Evolutionary conservation across 805 yeast genomes (phyloP), one percentile per base, ranked within the genome.

Genomic region (Schizosaccharomyces japonicus): DNA sequence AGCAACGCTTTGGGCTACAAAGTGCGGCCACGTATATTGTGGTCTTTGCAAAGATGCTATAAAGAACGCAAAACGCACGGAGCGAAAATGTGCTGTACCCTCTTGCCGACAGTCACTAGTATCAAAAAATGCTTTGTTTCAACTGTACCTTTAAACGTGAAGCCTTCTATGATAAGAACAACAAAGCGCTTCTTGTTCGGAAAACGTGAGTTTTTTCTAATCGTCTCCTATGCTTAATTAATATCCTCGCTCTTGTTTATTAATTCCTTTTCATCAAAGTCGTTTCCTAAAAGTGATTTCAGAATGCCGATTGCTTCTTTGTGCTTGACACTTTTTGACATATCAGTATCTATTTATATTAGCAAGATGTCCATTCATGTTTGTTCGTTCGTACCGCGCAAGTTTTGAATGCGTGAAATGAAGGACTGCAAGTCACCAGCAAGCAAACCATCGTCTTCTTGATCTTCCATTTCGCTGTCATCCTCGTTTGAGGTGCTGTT

Each of bases 21-120:
- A 42, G 19, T 42, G 46, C 27, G 46, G 46, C 2, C 46, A 42
- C 21, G 46, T 42, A 6, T 42, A 42, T 29, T 42, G 46, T 29
- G 46, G 46, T 3, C 25, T 30, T 15, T 42, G 46, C 23, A 7
- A 28, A 2, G 17, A 42, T 7, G 46, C 27, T 5, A n/a, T 42
- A 6, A 42, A 42, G n/a, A 28, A 13, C 7, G 25, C 30, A 15
- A 21, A 17, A 28, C 32, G 33, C 3, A 15, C 31, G 3, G 23
- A 42, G 13, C 15, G 30, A 5, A 27, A 17, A 26, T 42, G 46
- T 42, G 2, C n/a, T 2, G 46, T 27, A 5, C n/a, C n/a, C 3
- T 21, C n/a, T 3, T 42, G 46, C 27, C 13, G 19, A 13, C 31
- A 28, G 21, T 29, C 15, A 23, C 17, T 42, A 8, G 17, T 15